Conservation (phyloP, 805 yeast species). For the baker's yeast (Saccharomyces cerevisiae) region DNA sequence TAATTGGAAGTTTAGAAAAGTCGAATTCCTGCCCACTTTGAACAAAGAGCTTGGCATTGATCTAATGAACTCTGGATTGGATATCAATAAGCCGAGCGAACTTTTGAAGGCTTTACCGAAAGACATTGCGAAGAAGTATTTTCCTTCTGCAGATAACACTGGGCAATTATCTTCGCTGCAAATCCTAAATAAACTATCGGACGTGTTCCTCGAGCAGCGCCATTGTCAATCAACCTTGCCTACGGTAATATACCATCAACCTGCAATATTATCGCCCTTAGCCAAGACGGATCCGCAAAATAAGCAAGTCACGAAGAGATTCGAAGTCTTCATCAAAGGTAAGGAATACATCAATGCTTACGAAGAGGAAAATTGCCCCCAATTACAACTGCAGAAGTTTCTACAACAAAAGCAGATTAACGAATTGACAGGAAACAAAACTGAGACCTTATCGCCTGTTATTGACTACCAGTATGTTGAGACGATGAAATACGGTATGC, state of each 20-base stretch:
- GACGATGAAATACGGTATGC: slow-evolving; percentile 86
- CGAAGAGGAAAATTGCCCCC: slow-evolving; percentile 92
- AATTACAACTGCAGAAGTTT: slow-evolving; percentile 58
- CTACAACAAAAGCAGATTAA: slow-evolving; percentile 45
- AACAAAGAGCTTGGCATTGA: slow-evolving; percentile 17
- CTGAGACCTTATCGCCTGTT: slow-evolving; percentile 42
- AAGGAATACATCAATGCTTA: slow-evolving; percentile 86
- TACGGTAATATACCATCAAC: slow-evolving; percentile 73
- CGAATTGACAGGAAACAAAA: slow-evolving; percentile 39
- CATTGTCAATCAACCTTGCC: slow-evolving; percentile 44
- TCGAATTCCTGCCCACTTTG: slow-evolving; percentile 28
- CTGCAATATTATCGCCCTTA: slow-evolving; percentile 76
- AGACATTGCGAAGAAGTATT: slow-evolving; percentile 1
- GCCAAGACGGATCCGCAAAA: slow-evolving; percentile 54
- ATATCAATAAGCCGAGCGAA: slow-evolving; percentile 25
- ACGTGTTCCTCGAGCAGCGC: slow-evolving; percentile 54
- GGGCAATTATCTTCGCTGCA: slow-evolving; percentile 41
- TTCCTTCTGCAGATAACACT: slow-evolving; percentile 1
- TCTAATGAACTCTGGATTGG: slow-evolving; percentile 18
- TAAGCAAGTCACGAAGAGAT: slow-evolving; percentile 49
- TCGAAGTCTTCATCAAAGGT: slow-evolving; percentile 76
- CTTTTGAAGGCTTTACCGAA: slow-evolving; percentile 11
- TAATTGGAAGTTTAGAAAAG: slow-evolving; percentile 23
- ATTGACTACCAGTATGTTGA: slow-evolving; percentile 68
- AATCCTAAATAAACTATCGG: slow-evolving; percentile 57